Percentiles rank a stretch among this genome's conserved stretches.
These are phyloP conservation scores for Exophiala mesophila DNA, from an alignment of 2,329 filamentous ascomycete genomes.

Conservation along the genomic window DNA sequence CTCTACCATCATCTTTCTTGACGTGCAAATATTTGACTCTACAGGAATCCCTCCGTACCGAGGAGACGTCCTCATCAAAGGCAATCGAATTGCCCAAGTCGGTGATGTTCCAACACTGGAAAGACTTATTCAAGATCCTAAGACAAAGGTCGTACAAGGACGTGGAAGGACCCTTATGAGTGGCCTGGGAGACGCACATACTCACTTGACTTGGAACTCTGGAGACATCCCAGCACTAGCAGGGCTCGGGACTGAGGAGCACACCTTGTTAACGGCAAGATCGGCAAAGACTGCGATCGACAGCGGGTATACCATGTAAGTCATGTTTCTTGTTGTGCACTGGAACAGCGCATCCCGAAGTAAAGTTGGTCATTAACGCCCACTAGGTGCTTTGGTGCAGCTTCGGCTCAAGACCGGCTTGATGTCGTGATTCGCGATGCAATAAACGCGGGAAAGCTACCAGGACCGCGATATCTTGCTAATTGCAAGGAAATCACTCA, in stretches of 20 bases:
- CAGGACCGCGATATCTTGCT: conserved; percentile 45
- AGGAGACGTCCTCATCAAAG: conserved; percentile 39
- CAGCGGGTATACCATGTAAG: conserved; percentile 47
- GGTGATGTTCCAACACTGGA: conserved; percentile 33
- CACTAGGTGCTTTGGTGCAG: conserved; percentile 44
- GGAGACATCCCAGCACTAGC: conserved; percentile 40
- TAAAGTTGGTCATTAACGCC: too few species aligned
- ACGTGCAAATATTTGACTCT: conserved; percentile 40
- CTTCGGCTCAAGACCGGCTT: conserved; percentile 43
- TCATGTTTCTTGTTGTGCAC: too few species aligned
- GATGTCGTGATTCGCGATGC: conserved; percentile 46
- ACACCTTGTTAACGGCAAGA: conserved; percentile 42
- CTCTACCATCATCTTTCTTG: conserved; percentile 34
- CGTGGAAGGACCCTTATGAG: conserved; percentile 45
- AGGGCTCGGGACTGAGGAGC: conserved; percentile 44
- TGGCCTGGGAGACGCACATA: conserved; percentile 48
- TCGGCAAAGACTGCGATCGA: conserved; percentile 44
- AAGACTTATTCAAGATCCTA: conserved; percentile 28
- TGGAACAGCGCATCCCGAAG: too few species aligned
- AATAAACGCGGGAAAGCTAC: conserved; percentile 46
- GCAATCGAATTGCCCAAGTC: conserved; percentile 34
- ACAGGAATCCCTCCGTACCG: conserved; percentile 35
- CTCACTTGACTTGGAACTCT: conserved; percentile 47
- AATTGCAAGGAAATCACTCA: conserved; percentile 48
- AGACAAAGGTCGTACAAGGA: conserved; percentile 37